These are phyloP conservation scores for Venustampulla echinocandica DNA, from an alignment of 495 filamentous ascomycete species.

Conservation along the genomic window DNA sequence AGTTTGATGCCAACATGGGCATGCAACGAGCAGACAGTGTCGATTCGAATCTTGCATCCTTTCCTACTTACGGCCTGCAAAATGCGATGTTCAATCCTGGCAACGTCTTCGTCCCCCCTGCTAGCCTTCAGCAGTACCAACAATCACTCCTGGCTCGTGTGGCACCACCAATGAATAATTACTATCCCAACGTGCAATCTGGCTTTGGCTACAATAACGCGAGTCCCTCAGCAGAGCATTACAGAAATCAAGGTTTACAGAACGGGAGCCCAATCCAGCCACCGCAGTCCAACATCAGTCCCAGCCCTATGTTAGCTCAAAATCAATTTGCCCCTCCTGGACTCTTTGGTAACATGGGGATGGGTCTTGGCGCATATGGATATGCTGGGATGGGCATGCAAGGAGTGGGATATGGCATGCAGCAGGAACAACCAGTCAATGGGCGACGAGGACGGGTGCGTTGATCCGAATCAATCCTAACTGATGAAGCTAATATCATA, in stretches of 20 bases:
- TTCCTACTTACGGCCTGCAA: slow-evolving; percentile 41
- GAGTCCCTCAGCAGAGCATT: slow-evolving; percentile 40
- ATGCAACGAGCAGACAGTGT: slow-evolving; percentile 49
- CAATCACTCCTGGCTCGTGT: slow-evolving; percentile 46
- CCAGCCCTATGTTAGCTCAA: slow-evolving; percentile 22
- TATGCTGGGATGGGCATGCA: slow-evolving; percentile 29
- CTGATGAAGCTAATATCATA: neutral
- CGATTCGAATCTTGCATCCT: slow-evolving; percentile 47
- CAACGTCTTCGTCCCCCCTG: slow-evolving; percentile 39
- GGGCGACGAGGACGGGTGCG: slow-evolving; percentile 45
- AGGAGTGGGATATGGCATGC: slow-evolving; percentile 32
- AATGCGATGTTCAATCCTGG: slow-evolving; percentile 42
- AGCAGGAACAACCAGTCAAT: slow-evolving; percentile 41
- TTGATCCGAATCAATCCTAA: slow-evolving; percentile 16
- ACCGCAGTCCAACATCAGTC: slow-evolving; percentile 18
- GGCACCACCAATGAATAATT: slow-evolving; percentile 42
- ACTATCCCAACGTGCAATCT: slow-evolving; percentile 38
- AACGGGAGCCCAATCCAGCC: slow-evolving; percentile 38
- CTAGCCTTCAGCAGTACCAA: slow-evolving; percentile 48
- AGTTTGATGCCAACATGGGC: slow-evolving; percentile 34
- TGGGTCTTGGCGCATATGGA: slow-evolving; percentile 37
- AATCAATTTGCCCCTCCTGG: slow-evolving; percentile 36
- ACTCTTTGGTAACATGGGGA: slow-evolving; percentile 37
- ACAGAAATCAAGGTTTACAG: slow-evolving; percentile 32
- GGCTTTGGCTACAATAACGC: slow-evolving; percentile 39